Base-by-base conservation (phyloP, 2,329 filamentous ascomycete species). In the Exophiala dermatitidis region DNA sequence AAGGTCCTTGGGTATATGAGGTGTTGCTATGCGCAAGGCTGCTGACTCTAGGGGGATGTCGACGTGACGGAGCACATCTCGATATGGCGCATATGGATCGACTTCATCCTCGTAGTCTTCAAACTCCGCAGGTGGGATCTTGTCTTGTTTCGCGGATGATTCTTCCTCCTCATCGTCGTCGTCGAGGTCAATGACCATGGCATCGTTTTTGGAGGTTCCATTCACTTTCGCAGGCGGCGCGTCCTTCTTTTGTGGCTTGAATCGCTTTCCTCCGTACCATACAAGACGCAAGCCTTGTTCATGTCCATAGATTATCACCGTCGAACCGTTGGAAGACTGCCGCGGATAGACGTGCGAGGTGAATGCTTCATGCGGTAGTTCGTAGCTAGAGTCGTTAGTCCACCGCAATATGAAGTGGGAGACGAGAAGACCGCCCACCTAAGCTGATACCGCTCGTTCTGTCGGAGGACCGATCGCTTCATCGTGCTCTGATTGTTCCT, bases 291-390 rank as follows among this genome's bases (percentile, higher is more conserved):
- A 61, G 3, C 82, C 82, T 40, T 71, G 72, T 40, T 78, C 76
- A 59, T 83, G 77, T 44, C 77, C 82, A 60, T 81, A 83, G 8
- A 84, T 63, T 42, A 84, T 71, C 54, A 85, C 71, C 2, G 77
- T 79, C 2, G 82, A 84, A 64, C 80, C 80, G 66, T 84, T 83
- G 26, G 79, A 76, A 19, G 80, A 72, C 57, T 73, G 72, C 36
- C 78, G 65, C 4, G 82, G 81, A 63, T 84, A 84, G 59, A 78
- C 71, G 64, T 75, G 74, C 8, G 80, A 74, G 52, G 71, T 70
- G 67, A 79, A 75, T 54, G 80, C 72, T 61, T 80, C 78, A 64
- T 81, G 77, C 9, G 78, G 74, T 33, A 83, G 73, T 61, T 81
- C 74, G 64, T 84, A 84, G 67, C 81, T 84, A 10, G 7, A 19